Evolutionary conservation across 345 rosid genomes (phyloP).

Genomic region (Anacardium occidentale): DNA sequence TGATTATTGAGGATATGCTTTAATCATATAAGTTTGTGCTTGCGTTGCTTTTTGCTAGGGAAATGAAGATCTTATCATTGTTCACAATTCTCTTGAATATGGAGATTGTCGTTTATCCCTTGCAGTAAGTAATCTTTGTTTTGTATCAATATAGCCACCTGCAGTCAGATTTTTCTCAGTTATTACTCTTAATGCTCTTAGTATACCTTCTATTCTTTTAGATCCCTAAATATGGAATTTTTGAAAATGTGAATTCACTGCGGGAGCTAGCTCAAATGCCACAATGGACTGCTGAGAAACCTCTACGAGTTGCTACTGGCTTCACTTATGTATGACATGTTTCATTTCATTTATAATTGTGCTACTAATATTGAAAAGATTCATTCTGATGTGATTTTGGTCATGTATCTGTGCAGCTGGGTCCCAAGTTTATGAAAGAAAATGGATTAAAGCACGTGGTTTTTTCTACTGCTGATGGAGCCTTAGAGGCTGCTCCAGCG

Average conservation of each 20-base stretch:
- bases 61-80: slow-evolving; percentile 81
- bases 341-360: slow-evolving; percentile 26
- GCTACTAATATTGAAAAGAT: neutral
- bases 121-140: slow-evolving; percentile 55
- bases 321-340: slow-evolving; percentile 70
- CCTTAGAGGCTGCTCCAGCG: slow-evolving; percentile 98
- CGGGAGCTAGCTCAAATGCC: slow-evolving; percentile 83
- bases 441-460: slow-evolving; percentile 72
- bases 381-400: neutral
- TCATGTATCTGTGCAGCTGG: slow-evolving; percentile 49
- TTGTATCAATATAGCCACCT: neutral
- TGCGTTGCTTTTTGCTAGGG: slow-evolving; percentile 41
- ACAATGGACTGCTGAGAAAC: slow-evolving; percentile 82
- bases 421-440: slow-evolving; percentile 86
- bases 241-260: slow-evolving; percentile 82
- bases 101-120: slow-evolving; percentile 89
- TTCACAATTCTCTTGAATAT: slow-evolving; percentile 84
- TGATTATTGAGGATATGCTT: slow-evolving; percentile 4
- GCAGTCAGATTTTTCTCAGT: slow-evolving; percentile 7
- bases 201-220: slow-evolving; percentile 29
- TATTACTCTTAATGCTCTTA: neutral
- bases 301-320: slow-evolving; percentile 91
- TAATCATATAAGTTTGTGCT: neutral
- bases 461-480: slow-evolving; percentile 97
- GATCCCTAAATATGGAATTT: slow-evolving; percentile 94